phyloP scores from a whole-genome alignment of 495 filamentous ascomycete species.

The Penicillium daleae region DNA sequence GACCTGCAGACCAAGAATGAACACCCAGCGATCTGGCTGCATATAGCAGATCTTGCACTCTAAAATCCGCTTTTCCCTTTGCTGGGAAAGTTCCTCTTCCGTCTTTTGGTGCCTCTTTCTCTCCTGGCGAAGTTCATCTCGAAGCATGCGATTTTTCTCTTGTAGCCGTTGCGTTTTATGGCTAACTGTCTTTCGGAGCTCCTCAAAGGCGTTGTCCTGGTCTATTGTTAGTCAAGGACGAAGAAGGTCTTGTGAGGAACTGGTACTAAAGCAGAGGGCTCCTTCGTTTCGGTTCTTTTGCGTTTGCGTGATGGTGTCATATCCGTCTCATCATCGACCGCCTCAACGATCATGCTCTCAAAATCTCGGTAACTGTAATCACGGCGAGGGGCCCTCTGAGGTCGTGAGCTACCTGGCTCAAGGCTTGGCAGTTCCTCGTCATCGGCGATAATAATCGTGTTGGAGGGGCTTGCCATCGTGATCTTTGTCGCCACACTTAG shows the following conservation, averaged over 20 bases:
- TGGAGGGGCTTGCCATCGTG: neutral
- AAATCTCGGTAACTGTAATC: neutral
- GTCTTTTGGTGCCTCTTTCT: conserved; percentile 14
- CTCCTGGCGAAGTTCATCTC: conserved; percentile 17
- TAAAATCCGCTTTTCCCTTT: conserved; percentile 10
- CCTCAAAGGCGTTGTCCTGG: conserved; percentile 4
- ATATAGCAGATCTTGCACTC: conserved; percentile 1
- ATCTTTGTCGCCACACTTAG: neutral
- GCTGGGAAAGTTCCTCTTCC: conserved; percentile 7
- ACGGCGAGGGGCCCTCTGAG: neutral
- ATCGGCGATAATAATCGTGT: neutral
- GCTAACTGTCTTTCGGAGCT: conserved; percentile 5
- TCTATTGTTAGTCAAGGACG: conserved; percentile 4
- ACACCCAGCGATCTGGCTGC: conserved; percentile 7
- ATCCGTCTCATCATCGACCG: conserved; percentile 1
- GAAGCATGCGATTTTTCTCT: conserved; percentile 16
- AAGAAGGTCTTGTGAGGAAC: conserved; percentile 8
- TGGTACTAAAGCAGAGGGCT: conserved; percentile 11
- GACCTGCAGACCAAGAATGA: neutral
- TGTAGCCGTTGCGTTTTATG: conserved; percentile 6
- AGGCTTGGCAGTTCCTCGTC: neutral
- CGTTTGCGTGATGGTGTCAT: conserved; percentile 11
- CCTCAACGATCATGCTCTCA: neutral
- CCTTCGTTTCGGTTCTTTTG: conserved; percentile 11
- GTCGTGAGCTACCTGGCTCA: neutral